Conservation (phyloP, 164 flowering plant genomes). For the Liriodendron chinense region DNA sequence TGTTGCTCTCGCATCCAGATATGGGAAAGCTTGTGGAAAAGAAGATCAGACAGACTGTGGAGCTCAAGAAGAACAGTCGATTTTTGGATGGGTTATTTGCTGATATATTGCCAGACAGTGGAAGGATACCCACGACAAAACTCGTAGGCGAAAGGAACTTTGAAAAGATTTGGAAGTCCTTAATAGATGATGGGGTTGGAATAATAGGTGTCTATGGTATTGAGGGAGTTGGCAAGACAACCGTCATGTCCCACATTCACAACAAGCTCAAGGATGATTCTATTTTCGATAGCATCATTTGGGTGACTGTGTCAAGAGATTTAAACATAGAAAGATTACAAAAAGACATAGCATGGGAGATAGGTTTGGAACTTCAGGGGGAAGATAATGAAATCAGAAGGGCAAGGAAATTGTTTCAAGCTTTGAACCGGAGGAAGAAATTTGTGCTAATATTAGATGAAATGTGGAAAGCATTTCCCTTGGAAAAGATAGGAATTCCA, state of each 20-base stretch:
- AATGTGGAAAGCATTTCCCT: background rate
- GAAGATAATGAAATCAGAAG: background rate
- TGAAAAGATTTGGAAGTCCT: background rate
- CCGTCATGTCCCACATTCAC: background rate
- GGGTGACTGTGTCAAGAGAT: conserved; percentile 4
- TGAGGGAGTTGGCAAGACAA: conserved; percentile 8
- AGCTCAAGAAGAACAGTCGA: background rate
- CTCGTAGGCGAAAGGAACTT: conserved; percentile 1
- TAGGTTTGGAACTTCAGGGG: background rate
- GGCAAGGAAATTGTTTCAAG: background rate
- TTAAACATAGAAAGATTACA: background rate
- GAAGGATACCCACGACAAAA: background rate
- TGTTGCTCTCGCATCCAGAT: background rate
- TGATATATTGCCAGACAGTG: background rate
- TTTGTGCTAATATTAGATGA: conserved; percentile 6
- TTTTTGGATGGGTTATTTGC: background rate
- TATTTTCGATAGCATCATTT: background rate
- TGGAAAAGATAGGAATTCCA: conserved; percentile 4
- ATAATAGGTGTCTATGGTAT: conserved; percentile 12
- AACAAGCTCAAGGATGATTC: background rate
- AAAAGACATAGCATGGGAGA: background rate
- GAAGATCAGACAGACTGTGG: background rate
- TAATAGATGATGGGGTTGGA: background rate
- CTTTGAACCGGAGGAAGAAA: background rate
- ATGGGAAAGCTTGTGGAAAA: background rate